Conservation (phyloP, 176 grass and related monocot genomes). For the Musa beccarii region DNA sequence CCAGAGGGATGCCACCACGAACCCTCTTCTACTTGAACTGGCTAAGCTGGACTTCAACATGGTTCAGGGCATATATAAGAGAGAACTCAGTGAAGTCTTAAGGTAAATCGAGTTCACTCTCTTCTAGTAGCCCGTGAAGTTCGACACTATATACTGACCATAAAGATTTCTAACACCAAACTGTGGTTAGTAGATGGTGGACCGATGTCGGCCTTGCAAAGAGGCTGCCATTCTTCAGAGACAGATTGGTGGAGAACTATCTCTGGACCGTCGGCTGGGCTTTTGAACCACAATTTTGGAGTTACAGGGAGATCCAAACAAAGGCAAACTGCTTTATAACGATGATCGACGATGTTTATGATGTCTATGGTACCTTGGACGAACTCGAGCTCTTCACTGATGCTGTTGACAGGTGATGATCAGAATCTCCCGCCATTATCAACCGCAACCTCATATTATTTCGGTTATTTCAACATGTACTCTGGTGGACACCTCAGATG, state of each 20-base stretch:
- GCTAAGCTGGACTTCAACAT: conserved; percentile 30
- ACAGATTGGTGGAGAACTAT: conserved; percentile 18
- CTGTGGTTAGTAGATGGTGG: conserved; percentile 21
- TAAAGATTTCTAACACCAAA: too few relatives aligned
- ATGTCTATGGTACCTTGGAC: conserved; percentile 21
- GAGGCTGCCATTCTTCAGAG: conserved; percentile 17
- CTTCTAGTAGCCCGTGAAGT: background rate
- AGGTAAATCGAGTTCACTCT: conserved; percentile 12
- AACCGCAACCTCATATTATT: background rate
- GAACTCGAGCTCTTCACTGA: conserved; percentile 29
- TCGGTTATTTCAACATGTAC: too few relatives aligned
- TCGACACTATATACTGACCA: too few relatives aligned
- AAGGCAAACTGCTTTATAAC: conserved; percentile 1
- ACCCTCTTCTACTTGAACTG: conserved; percentile 14
- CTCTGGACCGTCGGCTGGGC: background rate
- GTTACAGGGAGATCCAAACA: background rate
- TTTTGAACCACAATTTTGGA: conserved; percentile 16
- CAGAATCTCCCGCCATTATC: background rate
- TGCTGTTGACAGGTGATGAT: conserved; percentile 10
- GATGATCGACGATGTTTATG: conserved; percentile 23
- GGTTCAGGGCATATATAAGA: conserved; percentile 13
- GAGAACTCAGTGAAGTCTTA: conserved; percentile 22
- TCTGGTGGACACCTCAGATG: background rate
- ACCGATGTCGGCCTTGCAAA: conserved; percentile 2
- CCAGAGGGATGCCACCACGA: conserved; percentile 6